Conservation (phyloP, 2,329 filamentous ascomycete species). For the Diaporthe citrichinensis region DNA sequence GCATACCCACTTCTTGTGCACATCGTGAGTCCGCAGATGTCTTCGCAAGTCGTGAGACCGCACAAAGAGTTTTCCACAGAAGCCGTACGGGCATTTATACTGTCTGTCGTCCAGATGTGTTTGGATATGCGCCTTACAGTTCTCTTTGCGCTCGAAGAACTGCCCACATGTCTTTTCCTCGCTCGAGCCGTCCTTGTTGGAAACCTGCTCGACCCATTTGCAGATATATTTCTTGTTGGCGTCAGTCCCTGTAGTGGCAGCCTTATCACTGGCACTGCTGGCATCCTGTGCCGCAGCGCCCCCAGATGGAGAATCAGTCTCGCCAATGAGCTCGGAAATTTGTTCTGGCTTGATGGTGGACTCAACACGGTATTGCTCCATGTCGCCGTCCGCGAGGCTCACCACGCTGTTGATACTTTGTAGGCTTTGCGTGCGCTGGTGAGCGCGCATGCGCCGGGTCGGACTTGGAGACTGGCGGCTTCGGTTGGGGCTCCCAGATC, state of each 20-base stretch:
- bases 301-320: constrained; percentile 31
- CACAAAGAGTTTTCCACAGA: constrained; percentile 94
- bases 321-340: constrained; percentile 41
- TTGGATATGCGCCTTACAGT: constrained; percentile 98
- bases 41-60: constrained; percentile 97
- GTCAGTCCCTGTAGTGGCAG: constrained; percentile 7
- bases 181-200: constrained; percentile 37
- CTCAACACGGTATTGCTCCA: constrained; percentile 42
- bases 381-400: constrained; percentile 41
- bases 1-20: constrained; percentile 95
- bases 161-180: constrained; percentile 79
- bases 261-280: not conserved
- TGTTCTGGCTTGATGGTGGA: constrained; percentile 41
- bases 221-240: constrained; percentile 41
- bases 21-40: constrained; percentile 97
- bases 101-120: constrained; percentile 97
- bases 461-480: constrained; percentile 40
- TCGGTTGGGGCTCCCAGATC: constrained; percentile 33
- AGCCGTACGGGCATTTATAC: constrained; percentile 84
- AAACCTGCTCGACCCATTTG: constrained; percentile 37
- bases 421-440: constrained; percentile 40
- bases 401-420: constrained; percentile 41
- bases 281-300: not conserved
- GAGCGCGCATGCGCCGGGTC: constrained; percentile 40
- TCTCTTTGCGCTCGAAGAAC: constrained; percentile 96